Evolutionary conservation across 116 monocot species (phyloP).

Genomic region (Iris pallida): DNA sequence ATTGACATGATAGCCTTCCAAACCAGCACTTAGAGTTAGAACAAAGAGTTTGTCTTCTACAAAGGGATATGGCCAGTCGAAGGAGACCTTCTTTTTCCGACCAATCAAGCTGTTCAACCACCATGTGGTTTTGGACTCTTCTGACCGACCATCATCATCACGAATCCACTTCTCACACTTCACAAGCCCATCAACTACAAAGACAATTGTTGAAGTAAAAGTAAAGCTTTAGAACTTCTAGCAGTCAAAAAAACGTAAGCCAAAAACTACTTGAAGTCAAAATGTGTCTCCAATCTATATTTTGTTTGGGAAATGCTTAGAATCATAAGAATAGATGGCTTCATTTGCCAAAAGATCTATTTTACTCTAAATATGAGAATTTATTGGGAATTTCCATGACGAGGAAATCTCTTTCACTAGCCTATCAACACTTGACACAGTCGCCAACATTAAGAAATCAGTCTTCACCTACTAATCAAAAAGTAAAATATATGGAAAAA

Average conservation of each 20-base stretch:
- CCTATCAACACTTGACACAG: not conserved
- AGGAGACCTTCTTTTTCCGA: conserved; percentile 43
- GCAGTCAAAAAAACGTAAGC: too few relatives aligned
- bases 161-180: conserved; percentile 78
- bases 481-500: not conserved
- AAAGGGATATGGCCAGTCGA: conserved; percentile 76
- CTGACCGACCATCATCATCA: conserved; percentile 33
- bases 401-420: not conserved
- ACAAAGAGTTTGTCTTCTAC: conserved; percentile 64
- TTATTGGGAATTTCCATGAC: too few relatives aligned
- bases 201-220: not conserved
- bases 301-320: too few relatives aligned
- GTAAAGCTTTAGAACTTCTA: too few relatives aligned
- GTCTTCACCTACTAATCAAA: conserved; percentile 6
- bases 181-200: conserved; percentile 57
- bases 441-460: not conserved
- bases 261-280: too few relatives aligned
- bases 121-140: conserved; percentile 62
- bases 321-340: too few relatives aligned
- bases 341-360: too few relatives aligned
- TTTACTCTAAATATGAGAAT: too few relatives aligned
- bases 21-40: conserved; percentile 58
- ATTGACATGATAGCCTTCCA: conserved; percentile 77
- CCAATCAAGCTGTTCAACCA: conserved; percentile 64
- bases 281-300: too few relatives aligned